phyloP scores from a whole-genome alignment of 2,329 filamentous ascomycete species.

The Ciborinia camelliae region DNA sequence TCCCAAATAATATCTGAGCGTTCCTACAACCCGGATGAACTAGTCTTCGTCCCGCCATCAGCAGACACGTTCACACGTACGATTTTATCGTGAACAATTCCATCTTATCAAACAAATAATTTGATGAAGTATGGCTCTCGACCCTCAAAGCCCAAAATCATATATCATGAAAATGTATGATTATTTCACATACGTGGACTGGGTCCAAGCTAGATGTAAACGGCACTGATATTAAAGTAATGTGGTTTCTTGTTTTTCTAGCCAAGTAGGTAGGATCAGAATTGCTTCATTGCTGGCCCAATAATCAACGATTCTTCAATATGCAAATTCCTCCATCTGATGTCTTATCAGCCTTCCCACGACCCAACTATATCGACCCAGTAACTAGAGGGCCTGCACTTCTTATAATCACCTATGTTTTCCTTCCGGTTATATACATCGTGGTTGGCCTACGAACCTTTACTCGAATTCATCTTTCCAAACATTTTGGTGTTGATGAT shows the following conservation, averaged over 20 bases:
- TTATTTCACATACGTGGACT: background rate
- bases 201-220: conserved; percentile 3
- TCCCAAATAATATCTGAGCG: conserved; percentile 10
- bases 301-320: conserved; percentile 8
- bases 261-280: background rate
- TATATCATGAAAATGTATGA: background rate
- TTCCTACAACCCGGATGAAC: background rate
- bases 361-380: conserved; percentile 47
- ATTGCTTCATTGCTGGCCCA: conserved; percentile 3
- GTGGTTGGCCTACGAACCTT: conserved; percentile 46
- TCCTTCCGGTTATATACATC: conserved; percentile 41
- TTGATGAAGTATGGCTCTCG: background rate
- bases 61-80: background rate
- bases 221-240: conserved; percentile 7
- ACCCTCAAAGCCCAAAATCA: background rate
- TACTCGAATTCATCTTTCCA: conserved; percentile 44
- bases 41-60: background rate
- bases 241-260: background rate
- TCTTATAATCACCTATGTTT: conserved; percentile 42
- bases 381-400: conserved; percentile 43
- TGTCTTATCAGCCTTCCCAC: conserved; percentile 33
- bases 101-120: background rate
- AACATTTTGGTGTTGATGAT: conserved; percentile 47
- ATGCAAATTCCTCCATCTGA: conserved; percentile 18
- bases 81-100: background rate